phyloP scores from a whole-genome alignment of 305 asterid genomes.

The Plantago coronopus region DNA sequence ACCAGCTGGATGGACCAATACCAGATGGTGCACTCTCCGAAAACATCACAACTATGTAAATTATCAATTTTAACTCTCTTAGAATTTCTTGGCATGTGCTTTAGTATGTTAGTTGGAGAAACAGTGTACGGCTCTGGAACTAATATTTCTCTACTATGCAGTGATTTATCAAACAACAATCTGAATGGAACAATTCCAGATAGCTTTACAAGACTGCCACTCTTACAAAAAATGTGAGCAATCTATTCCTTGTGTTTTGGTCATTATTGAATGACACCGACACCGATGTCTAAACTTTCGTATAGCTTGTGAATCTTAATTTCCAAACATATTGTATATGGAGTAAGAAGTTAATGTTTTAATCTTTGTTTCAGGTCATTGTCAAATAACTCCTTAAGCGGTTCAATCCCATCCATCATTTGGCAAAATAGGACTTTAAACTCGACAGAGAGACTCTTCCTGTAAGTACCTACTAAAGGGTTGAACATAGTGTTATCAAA shows the following conservation, averaged over 20 bases:
- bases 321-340: slow-evolving; percentile 18
- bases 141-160: slow-evolving; percentile 30
- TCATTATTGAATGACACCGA: slow-evolving; percentile 17
- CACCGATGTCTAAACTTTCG: slow-evolving; percentile 12
- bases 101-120: slow-evolving; percentile 13
- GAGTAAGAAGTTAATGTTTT: slow-evolving; percentile 4
- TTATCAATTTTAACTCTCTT: neutral
- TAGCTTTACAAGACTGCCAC: slow-evolving; percentile 56
- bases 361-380: slow-evolving; percentile 49
- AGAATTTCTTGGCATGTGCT: slow-evolving; percentile 3
- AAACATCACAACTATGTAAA: slow-evolving; percentile 67
- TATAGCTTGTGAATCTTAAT: slow-evolving; percentile 8
- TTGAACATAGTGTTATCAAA: too few species aligned
- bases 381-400: slow-evolving; percentile 56
- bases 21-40: slow-evolving; percentile 50
- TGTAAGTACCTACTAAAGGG: slow-evolving; percentile 42
- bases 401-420: slow-evolving; percentile 61
- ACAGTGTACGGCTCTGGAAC: slow-evolving; percentile 14
- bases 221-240: slow-evolving; percentile 65
- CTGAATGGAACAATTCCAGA: slow-evolving; percentile 64
- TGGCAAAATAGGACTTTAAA: slow-evolving; percentile 63
- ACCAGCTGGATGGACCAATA: slow-evolving; percentile 69
- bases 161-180: slow-evolving; percentile 66
- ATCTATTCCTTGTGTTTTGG: slow-evolving; percentile 16
- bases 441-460: slow-evolving; percentile 42